A percentile compares a stretch with the other conserved stretches of the same genome.
Evolutionary conservation across 768 basidiomycete species (phyloP).

Genomic region (Hygrocybe punicea): DNA sequence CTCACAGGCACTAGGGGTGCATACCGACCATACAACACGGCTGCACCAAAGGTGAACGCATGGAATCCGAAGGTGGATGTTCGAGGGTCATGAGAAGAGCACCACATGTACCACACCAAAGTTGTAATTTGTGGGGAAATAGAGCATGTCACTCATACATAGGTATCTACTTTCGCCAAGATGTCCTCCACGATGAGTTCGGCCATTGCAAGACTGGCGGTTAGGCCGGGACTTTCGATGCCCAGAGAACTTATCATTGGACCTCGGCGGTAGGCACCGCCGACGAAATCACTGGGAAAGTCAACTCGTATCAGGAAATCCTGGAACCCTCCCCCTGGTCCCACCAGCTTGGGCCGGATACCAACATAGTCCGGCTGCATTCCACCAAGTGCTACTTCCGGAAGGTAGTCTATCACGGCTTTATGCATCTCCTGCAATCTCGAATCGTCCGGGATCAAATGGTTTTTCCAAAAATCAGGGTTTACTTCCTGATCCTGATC

Average conservation of each 20-base stretch:
- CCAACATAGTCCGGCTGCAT: slow-evolving; percentile 82
- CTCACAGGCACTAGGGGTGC: slow-evolving; percentile 91
- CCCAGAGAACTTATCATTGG: slow-evolving; percentile 82
- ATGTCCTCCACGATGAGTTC: slow-evolving; percentile 72
- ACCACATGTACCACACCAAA: not conserved
- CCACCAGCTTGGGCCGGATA: slow-evolving; percentile 82
- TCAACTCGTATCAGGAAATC: slow-evolving; percentile 78
- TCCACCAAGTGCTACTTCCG: slow-evolving; percentile 54
- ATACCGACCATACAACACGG: slow-evolving; percentile 86
- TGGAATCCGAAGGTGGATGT: slow-evolving; percentile 76
- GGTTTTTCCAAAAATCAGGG: slow-evolving; percentile 71
- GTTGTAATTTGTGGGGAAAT: not conserved
- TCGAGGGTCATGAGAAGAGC: slow-evolving; percentile 39
- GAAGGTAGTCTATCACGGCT: slow-evolving; percentile 73
- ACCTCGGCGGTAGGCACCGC: slow-evolving; percentile 26
- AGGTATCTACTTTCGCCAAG: slow-evolving; percentile 22
- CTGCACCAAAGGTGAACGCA: slow-evolving; percentile 69
- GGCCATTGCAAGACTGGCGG: slow-evolving; percentile 81
- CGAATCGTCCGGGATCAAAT: slow-evolving; percentile 62
- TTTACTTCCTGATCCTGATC: slow-evolving; percentile 13
- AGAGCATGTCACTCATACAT: not conserved
- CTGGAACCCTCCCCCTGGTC: slow-evolving; percentile 69
- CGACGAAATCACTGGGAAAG: slow-evolving; percentile 41
- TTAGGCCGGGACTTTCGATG: slow-evolving; percentile 91
- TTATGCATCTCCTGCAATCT: slow-evolving; percentile 61